A percentile compares a stretch with the other conserved stretches of the same genome.
phyloP scores from a whole-genome alignment of 805 yeast species.

The Diddensiella caesifluorescens region DNA sequence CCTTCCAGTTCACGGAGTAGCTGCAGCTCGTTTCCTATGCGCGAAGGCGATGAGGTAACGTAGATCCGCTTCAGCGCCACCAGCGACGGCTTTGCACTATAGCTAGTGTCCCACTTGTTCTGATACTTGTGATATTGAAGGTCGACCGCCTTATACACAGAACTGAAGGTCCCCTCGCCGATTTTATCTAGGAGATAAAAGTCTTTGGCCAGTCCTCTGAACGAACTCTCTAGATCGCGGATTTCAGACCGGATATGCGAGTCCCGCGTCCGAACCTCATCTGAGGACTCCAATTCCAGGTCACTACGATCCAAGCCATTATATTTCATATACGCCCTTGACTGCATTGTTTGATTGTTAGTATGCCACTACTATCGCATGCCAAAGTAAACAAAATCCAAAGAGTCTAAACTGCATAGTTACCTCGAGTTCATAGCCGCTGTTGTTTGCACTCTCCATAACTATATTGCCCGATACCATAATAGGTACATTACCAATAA shows the following conservation, averaged over 20 bases:
- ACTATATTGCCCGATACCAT: too few species aligned
- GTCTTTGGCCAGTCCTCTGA: conserved; percentile 46
- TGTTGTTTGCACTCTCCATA: too few species aligned
- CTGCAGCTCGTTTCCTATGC: conserved; percentile 84
- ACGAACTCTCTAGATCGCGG: conserved; percentile 34
- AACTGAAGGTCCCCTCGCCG: conserved; percentile 63
- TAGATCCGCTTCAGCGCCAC: conserved; percentile 93
- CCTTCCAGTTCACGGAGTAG: conserved; percentile 38
- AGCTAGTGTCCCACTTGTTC: conserved; percentile 28
- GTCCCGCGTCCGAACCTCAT: conserved; percentile 5
- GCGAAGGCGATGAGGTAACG: conserved; percentile 89
- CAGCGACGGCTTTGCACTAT: conserved; percentile 19
- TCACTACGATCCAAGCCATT: too few species aligned
- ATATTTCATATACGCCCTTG: too few species aligned
- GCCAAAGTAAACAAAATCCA: too few species aligned
- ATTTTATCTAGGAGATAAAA: conserved; percentile 52
- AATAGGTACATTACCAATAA: too few species aligned
- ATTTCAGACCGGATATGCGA: conserved; percentile 15
- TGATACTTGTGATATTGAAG: conserved; percentile 33
- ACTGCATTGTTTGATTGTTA: too few species aligned
- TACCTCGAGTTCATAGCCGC: too few species aligned
- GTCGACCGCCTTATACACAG: conserved; percentile 60
- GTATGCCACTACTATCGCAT: too few species aligned
- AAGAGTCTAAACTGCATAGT: too few species aligned
- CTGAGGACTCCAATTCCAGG: too few species aligned